Base-by-base conservation (phyloP, 495 filamentous ascomycete species). In the Aspergillus taichungensis region DNA sequence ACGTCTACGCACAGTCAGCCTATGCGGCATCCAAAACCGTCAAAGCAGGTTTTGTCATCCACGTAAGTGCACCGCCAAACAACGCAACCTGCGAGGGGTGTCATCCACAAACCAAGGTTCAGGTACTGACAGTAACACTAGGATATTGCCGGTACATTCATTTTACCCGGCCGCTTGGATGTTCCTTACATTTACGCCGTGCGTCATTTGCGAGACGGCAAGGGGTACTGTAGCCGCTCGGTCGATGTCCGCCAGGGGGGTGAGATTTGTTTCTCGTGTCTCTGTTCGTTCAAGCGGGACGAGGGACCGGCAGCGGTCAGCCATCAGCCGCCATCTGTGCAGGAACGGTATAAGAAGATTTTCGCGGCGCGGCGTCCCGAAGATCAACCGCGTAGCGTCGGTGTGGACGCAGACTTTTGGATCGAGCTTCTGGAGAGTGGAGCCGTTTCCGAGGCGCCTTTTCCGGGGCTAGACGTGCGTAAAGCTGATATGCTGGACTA, bases 141-240 rank as follows among this genome's bases (percentile, higher is more conserved):
- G 83, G 75, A 80, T 40, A 77, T 85, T 44, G 75, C 81, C 24
- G 83, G 83, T 5, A 79, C 70, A 61, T 88, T 88, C 56, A 78
- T 80, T n/a, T 60, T 77, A 1, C 56, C 60, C 4, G 83, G 79
- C 6, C 51, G 53, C 8, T 37, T 59, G 1, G 68, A 77, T 50
- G 64, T 75, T 2, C 80, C 82, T 5, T 86, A 79, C 55, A 58
- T 80, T 40, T 85, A 82, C 61, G 61, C 62, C 5, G 72, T 82
- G 8, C 67, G 67, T 7, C 69, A 67, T 12, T 54, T 84, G 31
- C 67, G 78, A 28, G 62, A 77, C 42, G 77, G 81, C 4, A 64
- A 67, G 24, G 71, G 67, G 40, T 84, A 82, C 58, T 71, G 64
- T 56, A 80, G 78, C 13, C 61, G 81, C 7, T 64, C 72, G 3